A percentile compares a stretch with the other conserved stretches of the same genome.
These are phyloP conservation scores for Penicillium ochrochloron DNA, from an alignment of 495 filamentous ascomycete genomes.

Conservation along the genomic window DNA sequence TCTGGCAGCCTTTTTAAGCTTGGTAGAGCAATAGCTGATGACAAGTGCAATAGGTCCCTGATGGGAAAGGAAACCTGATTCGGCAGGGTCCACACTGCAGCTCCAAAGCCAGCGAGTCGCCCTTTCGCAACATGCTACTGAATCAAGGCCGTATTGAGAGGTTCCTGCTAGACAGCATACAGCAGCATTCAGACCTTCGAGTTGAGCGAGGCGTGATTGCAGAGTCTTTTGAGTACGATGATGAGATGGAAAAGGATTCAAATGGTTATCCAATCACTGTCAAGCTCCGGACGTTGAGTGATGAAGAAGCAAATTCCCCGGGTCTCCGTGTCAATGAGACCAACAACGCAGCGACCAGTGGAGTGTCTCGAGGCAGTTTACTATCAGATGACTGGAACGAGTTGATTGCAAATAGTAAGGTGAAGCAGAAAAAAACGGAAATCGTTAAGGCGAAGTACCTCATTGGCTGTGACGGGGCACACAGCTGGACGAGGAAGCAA, in stretches of 20 bases:
- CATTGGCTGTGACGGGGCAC: constrained; percentile 70
- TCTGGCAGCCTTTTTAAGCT: constrained; percentile 17
- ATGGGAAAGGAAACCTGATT: constrained; percentile 50
- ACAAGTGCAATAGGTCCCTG: constrained; percentile 29
- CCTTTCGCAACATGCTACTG: constrained; percentile 56
- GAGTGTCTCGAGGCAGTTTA: constrained; percentile 55
- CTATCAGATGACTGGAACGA: constrained; percentile 60
- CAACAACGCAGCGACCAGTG: constrained; percentile 38
- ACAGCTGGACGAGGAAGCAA: constrained; percentile 64
- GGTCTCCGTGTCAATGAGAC: background rate
- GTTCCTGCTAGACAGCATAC: constrained; percentile 58
- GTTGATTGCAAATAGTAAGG: constrained; percentile 42
- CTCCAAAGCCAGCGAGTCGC: constrained; percentile 56
- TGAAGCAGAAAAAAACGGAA: constrained; percentile 40
- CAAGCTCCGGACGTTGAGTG: constrained; percentile 46
- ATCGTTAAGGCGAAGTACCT: constrained; percentile 64
- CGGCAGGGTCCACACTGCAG: constrained; percentile 57
- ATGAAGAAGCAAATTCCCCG: constrained; percentile 46
- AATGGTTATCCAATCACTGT: constrained; percentile 60
- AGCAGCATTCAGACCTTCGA: constrained; percentile 47
- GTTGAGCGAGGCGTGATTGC: constrained; percentile 57
- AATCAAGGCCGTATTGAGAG: constrained; percentile 62
- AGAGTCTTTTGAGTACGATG: constrained; percentile 51
- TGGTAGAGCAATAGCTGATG: background rate
- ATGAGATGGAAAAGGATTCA: constrained; percentile 42